Evolutionary conservation across 805 yeast genomes (phyloP), one percentile per base, ranked within the genome.

Genomic region (Candida sonorensis): DNA sequence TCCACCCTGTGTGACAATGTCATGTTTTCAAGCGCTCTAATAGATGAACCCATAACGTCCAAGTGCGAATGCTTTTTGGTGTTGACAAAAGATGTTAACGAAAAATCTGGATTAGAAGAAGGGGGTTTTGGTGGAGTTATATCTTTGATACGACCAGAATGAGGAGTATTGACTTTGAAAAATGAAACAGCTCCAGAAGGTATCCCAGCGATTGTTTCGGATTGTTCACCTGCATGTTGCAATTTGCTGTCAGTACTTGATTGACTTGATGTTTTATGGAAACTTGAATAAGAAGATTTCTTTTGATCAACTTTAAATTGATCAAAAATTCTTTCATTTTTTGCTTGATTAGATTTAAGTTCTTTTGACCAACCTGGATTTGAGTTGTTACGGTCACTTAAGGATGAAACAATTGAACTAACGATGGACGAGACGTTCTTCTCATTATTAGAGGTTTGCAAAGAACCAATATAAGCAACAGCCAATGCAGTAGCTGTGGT

Each of bases 401-500:
- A 33, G 10, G 44, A 38, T 10, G 30, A 22, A 8, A 46, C 45
- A 14, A 51, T 34, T 2, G 46, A 44, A 16, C 31, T 42, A 22
- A 46, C 40, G 10, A 48, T 35, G 3, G 43, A 37, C 10, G 45
- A 38, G 8, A 51, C 28, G 13, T 40, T 43, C 11, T 36, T 34
- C 17, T 43, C 46, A 23, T 41, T 40, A 15, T 37, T 16, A 10
- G 42, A 26, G 35, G 40, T 30, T 42, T 49, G 42, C 9, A 16
- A 23, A 37, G 54, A 31, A 7, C 51, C 51, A 9, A 62, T 55
- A 33, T 57, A 62, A 2, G 61, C 44, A 7, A 65, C 58, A 2
- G 65, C 64, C n/a, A 57, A 54, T 4, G 69, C 51, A 2, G 63
- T 59, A 7, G 66, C 55, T 2, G 66, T 59, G 2, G 67, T 61